Conservation (phyloP, 2,329 filamentous ascomycete genomes). For the Colletotrichum zoysiae region DNA sequence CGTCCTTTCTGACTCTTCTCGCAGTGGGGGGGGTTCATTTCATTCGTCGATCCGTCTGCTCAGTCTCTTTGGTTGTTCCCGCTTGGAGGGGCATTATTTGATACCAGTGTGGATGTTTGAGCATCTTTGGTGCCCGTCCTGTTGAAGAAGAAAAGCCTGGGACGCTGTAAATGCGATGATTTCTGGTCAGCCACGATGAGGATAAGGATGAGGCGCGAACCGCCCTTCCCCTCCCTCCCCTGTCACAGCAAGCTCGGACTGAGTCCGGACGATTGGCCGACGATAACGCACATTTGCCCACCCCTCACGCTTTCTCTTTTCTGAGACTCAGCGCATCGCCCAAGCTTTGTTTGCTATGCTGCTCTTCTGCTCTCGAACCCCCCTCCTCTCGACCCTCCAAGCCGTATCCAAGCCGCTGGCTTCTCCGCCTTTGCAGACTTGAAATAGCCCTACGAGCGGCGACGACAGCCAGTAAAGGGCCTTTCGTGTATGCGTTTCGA, state of each 20-base stretch:
- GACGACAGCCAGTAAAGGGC: constrained; percentile 21
- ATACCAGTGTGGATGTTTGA: neutral
- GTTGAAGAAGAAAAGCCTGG: constrained; percentile 1
- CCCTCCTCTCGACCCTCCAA: neutral
- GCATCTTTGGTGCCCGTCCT: neutral
- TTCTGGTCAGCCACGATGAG: neutral
- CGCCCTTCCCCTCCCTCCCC: constrained; percentile 2
- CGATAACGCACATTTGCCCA: constrained; percentile 25
- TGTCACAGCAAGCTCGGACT: constrained; percentile 26
- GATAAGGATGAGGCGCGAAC: neutral
- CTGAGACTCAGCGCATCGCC: constrained; percentile 35
- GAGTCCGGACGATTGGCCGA: constrained; percentile 33
- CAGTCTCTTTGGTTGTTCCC: neutral
- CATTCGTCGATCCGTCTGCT: neutral
- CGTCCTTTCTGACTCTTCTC: constrained; percentile 3
- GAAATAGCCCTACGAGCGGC: constrained; percentile 23
- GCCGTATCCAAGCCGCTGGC: neutral
- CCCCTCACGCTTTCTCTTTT: neutral
- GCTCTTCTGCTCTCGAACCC: neutral
- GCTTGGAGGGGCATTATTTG: neutral
- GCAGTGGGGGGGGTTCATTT: too few relatives aligned
- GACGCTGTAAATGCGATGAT: neutral
- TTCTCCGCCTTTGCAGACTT: constrained; percentile 8
- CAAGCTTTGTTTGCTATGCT: neutral
- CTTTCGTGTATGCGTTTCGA: constrained; percentile 36